phyloP scores from a whole-genome alignment of 768 basidiomycete species.

The Leccinum boreale region DNA sequence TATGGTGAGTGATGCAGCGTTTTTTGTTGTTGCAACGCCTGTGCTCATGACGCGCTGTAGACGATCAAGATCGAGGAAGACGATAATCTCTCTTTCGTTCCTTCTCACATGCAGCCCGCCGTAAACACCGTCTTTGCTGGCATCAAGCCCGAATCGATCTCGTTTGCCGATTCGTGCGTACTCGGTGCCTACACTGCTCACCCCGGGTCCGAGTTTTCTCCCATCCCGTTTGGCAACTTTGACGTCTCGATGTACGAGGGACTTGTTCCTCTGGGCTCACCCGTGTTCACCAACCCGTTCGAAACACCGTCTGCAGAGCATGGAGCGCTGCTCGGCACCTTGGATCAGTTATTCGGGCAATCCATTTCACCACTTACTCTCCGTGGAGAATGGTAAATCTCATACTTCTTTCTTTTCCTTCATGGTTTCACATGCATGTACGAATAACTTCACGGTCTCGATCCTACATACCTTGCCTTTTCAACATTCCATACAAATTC shows the following conservation, averaged over 20 bases:
- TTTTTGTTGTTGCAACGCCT: not conserved
- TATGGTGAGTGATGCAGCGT: conserved; percentile 15
- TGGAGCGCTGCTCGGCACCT: conserved; percentile 15
- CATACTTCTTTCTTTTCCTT: not conserved
- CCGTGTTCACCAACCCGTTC: conserved; percentile 32
- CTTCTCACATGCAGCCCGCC: conserved; percentile 22
- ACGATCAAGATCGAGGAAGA: not conserved
- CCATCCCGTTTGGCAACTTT: conserved; percentile 9
- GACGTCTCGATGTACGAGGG: conserved; percentile 6
- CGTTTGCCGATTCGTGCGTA: conserved; percentile 27
- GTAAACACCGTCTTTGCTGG: conserved; percentile 23
- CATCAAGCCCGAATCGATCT: conserved; percentile 29
- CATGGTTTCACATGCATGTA: conserved; percentile 3
- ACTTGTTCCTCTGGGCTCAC: conserved; percentile 20
- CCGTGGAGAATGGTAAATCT: conserved; percentile 12
- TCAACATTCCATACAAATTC: not conserved
- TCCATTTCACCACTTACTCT: conserved; percentile 23
- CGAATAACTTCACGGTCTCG: not conserved
- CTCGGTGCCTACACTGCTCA: conserved; percentile 15
- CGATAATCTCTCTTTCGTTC: conserved; percentile 9
- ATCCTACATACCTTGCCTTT: conserved; percentile 4
- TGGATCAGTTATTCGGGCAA: conserved; percentile 33
- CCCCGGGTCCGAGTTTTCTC: not conserved
- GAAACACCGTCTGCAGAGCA: conserved; percentile 8
- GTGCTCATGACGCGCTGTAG: conserved; percentile 15